phyloP scores from a whole-genome alignment of 2,329 filamentous ascomycete species.

The Thermothelomyces thermophilus region DNA sequence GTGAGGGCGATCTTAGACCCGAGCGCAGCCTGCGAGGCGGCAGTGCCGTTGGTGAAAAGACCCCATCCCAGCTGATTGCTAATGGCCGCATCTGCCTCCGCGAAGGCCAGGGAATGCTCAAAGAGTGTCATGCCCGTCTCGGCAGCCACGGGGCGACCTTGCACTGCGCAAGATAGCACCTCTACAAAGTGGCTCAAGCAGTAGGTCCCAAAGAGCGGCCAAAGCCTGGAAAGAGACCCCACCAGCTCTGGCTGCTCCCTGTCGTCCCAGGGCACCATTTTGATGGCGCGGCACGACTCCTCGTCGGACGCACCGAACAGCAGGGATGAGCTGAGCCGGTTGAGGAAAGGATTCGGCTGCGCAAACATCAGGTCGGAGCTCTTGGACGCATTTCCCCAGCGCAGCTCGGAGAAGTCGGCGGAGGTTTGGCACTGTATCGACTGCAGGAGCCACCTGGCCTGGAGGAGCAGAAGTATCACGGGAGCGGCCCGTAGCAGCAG shows the following conservation, averaged over 20 bases:
- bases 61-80: slow-evolving; percentile 71
- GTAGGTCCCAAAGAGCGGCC: slow-evolving; percentile 66
- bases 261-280: slow-evolving; percentile 58
- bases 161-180: slow-evolving; percentile 78
- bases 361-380: slow-evolving; percentile 63
- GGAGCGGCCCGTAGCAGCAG: slow-evolving; percentile 64
- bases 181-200: slow-evolving; percentile 81
- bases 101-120: slow-evolving; percentile 91
- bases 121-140: slow-evolving; percentile 96
- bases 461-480: slow-evolving; percentile 60
- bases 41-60: slow-evolving; percentile 44
- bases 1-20: slow-evolving; percentile 45
- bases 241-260: slow-evolving; percentile 50
- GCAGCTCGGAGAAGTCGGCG: slow-evolving; percentile 59
- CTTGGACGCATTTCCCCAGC: slow-evolving; percentile 62
- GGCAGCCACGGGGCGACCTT: slow-evolving; percentile 70
- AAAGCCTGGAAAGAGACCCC: slow-evolving; percentile 71
- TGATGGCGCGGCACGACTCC: slow-evolving; percentile 65
- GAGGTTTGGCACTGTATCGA: slow-evolving; percentile 91
- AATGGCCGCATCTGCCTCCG: slow-evolving; percentile 86
- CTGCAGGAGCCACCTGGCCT: slow-evolving; percentile 66
- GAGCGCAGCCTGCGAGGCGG: slow-evolving; percentile 36
- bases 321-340: slow-evolving; percentile 63
- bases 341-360: slow-evolving; percentile 61
- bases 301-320: slow-evolving; percentile 69